Conservation (phyloP, 202 grass and related monocot species). For the Panicum hallii region DNA sequence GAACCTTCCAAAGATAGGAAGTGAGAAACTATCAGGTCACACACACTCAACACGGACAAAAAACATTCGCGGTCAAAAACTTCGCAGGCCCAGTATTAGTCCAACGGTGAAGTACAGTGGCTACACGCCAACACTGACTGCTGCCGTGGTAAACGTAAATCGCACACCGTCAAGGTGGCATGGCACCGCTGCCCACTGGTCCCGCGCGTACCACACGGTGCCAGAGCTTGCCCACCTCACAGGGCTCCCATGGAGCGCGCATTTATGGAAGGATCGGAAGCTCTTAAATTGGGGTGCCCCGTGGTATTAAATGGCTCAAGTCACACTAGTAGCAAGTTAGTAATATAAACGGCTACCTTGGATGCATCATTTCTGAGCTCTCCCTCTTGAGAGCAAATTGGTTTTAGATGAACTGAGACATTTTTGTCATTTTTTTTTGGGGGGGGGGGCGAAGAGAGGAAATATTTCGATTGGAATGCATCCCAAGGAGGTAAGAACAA, state of each 20-base stretch:
- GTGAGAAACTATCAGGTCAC: conserved; percentile 12
- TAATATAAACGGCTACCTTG: conserved; percentile 19
- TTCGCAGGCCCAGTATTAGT: background rate
- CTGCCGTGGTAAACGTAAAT: background rate
- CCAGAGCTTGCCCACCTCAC: conserved; percentile 33
- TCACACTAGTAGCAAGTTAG: background rate
- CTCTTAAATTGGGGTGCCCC: conserved; percentile 40
- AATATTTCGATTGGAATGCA: background rate
- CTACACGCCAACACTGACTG: background rate
- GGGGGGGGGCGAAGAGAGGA: background rate
- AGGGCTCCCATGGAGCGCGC: conserved; percentile 38
- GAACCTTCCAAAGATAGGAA: conserved; percentile 25
- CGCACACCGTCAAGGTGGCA: background rate
- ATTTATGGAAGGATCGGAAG: conserved; percentile 39
- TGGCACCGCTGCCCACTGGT: conserved; percentile 3
- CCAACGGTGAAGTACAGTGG: conserved; percentile 7
- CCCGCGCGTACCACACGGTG: conserved; percentile 19
- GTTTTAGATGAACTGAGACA: conserved; percentile 8
- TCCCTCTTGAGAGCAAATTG: background rate
- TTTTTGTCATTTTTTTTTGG: background rate
- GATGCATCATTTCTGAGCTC: background rate
- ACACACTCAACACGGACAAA: background rate
- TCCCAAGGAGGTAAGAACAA: background rate
- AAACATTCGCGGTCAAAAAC: background rate
- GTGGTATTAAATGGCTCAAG: conserved; percentile 38